Evolutionary conservation across 306 rosid genomes (phyloP).

Genomic region (Oemleria cerasiformis): DNA sequence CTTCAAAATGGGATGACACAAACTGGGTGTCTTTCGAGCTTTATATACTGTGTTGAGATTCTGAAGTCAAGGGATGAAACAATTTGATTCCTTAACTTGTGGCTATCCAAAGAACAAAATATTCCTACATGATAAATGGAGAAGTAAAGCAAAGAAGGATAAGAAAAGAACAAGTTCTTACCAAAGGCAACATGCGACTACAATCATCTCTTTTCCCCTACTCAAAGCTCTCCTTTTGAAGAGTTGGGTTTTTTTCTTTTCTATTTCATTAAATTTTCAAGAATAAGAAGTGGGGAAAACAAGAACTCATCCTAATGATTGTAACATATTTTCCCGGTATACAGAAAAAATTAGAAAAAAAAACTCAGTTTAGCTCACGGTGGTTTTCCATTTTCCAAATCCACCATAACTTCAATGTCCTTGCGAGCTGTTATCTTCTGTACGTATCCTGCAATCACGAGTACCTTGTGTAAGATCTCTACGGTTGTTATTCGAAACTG

Average conservation of each 20-base stretch:
- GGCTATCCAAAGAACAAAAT: constrained; percentile 34
- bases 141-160: constrained; percentile 28
- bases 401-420: constrained; percentile 85
- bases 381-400: constrained; percentile 72
- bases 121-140: constrained; percentile 30
- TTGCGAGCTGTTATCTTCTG: constrained; percentile 93
- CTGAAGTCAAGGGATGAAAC: constrained; percentile 4
- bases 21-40: background rate
- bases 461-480: constrained; percentile 15
- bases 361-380: constrained; percentile 35
- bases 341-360: constrained; percentile 15
- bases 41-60: constrained; percentile 24
- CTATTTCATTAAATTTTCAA: background rate
- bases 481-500: background rate
- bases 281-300: constrained; percentile 19
- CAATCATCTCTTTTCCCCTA: background rate
- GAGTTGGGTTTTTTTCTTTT: constrained; percentile 11
- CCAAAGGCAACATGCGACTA: constrained; percentile 23
- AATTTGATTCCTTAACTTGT: constrained; percentile 32
- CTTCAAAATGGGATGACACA: background rate
- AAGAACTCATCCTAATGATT: constrained; percentile 38
- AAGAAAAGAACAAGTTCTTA: constrained; percentile 48
- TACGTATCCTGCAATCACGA: constrained; percentile 72
- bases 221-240: constrained; percentile 14
- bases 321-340: constrained; percentile 25